Evolutionary conservation across 1,139 yeast species (phyloP).

Genomic region (Candida mesenterica): DNA sequence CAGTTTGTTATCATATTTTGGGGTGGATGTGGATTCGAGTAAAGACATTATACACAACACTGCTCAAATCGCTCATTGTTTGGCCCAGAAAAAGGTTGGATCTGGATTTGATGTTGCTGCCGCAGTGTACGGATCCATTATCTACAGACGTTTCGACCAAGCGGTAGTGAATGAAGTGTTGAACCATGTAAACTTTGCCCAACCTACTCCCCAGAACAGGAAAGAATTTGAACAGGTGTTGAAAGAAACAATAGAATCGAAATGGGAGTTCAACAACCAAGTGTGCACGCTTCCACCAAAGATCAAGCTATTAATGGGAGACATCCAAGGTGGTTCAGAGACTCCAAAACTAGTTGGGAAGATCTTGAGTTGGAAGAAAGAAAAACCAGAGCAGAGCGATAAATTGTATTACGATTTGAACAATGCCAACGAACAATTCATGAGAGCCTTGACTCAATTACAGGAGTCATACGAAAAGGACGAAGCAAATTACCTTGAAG

Average conservation of each 20-base stretch:
- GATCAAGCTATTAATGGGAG: conserved; percentile 82
- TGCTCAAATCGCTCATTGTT: conserved; percentile 87
- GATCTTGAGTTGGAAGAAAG: conserved; percentile 68
- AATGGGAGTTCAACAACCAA: conserved; percentile 59
- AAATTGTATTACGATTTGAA: conserved; percentile 57
- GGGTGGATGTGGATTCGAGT: conserved; percentile 16
- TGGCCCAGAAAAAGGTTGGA: conserved; percentile 92
- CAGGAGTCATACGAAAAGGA: conserved; percentile 26
- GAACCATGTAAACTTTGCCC: conserved; percentile 15
- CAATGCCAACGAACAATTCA: conserved; percentile 55
- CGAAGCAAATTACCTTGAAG: conserved; percentile 20
- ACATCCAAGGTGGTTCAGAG: conserved; percentile 87
- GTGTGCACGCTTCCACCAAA: conserved; percentile 66
- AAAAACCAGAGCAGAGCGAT: conserved; percentile 49
- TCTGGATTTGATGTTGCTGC: conserved; percentile 97
- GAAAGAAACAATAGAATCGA: conserved; percentile 37
- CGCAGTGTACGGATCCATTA: conserved; percentile 87
- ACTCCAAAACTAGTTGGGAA: conserved; percentile 85
- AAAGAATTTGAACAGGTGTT: background rate
- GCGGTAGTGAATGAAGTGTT: conserved; percentile 44
- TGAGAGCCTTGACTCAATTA: conserved; percentile 45
- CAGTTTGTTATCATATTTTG: conserved; percentile 55
- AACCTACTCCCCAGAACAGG: background rate
- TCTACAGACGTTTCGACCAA: conserved; percentile 72
- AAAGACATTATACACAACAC: conserved; percentile 61